These are phyloP conservation scores for Ambrosiella cleistominuta DNA, from an alignment of 2,329 filamentous ascomycete genomes.

Conservation along the genomic window DNA sequence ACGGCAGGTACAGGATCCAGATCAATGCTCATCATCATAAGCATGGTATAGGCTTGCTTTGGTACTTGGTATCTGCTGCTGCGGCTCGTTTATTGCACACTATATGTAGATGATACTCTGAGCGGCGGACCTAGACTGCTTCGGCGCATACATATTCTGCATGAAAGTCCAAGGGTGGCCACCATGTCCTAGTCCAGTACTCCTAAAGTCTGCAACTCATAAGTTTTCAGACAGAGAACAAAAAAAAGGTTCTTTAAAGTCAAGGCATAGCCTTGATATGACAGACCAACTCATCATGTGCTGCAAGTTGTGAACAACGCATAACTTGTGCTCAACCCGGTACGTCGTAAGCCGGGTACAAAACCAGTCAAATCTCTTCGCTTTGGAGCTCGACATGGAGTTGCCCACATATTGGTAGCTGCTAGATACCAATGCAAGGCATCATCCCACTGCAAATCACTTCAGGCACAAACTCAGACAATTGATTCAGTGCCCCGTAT, in stretches of 20 bases:
- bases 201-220: neutral
- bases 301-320: neutral
- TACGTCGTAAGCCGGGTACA: neutral
- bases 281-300: neutral
- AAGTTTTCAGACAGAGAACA: neutral
- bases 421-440: neutral
- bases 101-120: neutral
- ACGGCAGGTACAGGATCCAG: neutral
- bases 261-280: neutral
- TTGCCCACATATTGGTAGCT: neutral
- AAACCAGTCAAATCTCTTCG: neutral
- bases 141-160: neutral
- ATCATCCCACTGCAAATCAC: slow-evolving; percentile 1
- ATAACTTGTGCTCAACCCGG: neutral
- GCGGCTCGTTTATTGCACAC: neutral
- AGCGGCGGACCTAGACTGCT: neutral
- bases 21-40: neutral
- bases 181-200: neutral
- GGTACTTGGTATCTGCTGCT: neutral
- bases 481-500: neutral
- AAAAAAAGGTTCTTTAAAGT: neutral
- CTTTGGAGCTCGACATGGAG: neutral
- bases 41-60: too few relatives aligned
- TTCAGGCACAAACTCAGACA: slow-evolving; percentile 1
- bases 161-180: neutral